Conservation (phyloP, 352 stramenopile species). For the Pythium rishiriense region DNA sequence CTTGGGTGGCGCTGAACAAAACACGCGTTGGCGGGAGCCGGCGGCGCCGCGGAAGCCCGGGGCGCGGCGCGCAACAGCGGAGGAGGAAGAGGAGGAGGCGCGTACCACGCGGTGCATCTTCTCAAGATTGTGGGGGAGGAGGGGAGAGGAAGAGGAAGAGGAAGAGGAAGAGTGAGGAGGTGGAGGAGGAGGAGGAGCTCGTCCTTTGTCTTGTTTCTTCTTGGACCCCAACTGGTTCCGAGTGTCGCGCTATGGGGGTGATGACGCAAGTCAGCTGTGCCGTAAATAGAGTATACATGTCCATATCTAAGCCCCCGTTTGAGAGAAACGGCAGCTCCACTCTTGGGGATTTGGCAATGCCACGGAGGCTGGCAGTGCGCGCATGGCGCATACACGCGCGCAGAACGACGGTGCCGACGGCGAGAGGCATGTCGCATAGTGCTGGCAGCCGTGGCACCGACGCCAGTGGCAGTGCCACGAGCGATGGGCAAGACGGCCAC, state of each 20-base stretch:
- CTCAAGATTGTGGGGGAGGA: not conserved
- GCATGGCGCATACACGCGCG: not conserved
- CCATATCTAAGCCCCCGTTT: no score
- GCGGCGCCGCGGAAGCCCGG: slow-evolving; percentile 17
- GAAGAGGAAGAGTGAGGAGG: not conserved
- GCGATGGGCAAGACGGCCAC: not conserved
- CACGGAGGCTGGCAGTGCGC: no score
- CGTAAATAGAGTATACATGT: not conserved
- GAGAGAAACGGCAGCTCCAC: no score
- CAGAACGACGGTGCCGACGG: no score
- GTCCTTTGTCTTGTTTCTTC: not conserved
- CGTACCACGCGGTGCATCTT: slow-evolving; percentile 21
- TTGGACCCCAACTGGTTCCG: not conserved
- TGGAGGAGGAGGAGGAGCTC: not conserved
- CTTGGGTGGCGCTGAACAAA: slow-evolving; percentile 49
- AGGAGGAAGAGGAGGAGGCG: not conserved
- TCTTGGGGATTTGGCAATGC: not conserved
- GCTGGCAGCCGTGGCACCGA: not conserved
- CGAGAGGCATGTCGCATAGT: not conserved
- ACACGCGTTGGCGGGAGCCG: slow-evolving; percentile 33
- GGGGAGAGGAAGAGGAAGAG: not conserved
- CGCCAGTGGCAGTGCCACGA: not conserved
- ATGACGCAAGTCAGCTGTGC: slow-evolving; percentile 19
- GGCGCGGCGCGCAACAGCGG: slow-evolving; percentile 5
- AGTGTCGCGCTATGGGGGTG: not conserved